These are phyloP conservation scores for Cladosporium oxysporum DNA, from an alignment of 2,329 filamentous ascomycete genomes.

Conservation along the genomic window DNA sequence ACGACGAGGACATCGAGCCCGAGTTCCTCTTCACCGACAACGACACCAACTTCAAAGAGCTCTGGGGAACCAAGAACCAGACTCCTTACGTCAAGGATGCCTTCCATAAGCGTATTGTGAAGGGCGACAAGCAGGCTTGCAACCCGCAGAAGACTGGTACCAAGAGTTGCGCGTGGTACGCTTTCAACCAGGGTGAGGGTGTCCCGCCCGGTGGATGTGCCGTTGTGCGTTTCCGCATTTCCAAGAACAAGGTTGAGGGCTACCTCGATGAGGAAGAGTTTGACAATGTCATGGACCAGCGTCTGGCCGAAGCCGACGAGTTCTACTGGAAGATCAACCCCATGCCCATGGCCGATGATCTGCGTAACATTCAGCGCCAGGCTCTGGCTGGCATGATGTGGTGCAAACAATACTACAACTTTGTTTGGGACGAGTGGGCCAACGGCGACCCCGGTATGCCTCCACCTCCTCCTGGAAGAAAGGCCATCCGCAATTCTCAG, in stretches of 20 bases:
- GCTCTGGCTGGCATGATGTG: slow-evolving; percentile 97
- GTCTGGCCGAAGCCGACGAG: slow-evolving; percentile 87
- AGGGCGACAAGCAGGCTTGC: slow-evolving; percentile 75
- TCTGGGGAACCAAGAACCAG: slow-evolving; percentile 78
- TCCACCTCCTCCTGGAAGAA: slow-evolving; percentile 77
- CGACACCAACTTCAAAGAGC: slow-evolving; percentile 78
- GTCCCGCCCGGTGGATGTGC: slow-evolving; percentile 90
- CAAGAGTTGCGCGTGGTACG: slow-evolving; percentile 88
- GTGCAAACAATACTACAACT: slow-evolving; percentile 96
- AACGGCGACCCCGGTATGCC: slow-evolving; percentile 89
- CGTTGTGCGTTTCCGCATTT: slow-evolving; percentile 88
- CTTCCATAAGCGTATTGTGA: slow-evolving; percentile 85
- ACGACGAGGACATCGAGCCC: slow-evolving; percentile 80
- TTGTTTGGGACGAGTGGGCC: slow-evolving; percentile 97
- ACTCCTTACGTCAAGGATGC: slow-evolving; percentile 91
- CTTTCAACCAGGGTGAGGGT: slow-evolving; percentile 85
- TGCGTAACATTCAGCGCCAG: slow-evolving; percentile 92
- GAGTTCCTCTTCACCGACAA: slow-evolving; percentile 92
- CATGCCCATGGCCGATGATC: slow-evolving; percentile 87
- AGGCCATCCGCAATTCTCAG: slow-evolving; percentile 78
- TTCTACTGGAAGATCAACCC: slow-evolving; percentile 95
- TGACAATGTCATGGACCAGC: slow-evolving; percentile 84
- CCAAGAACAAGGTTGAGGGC: slow-evolving; percentile 65
- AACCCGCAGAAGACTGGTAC: slow-evolving; percentile 81
- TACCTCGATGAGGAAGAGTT: slow-evolving; percentile 92